Evolutionary conservation across 306 rosid species (phyloP).

Genomic region (Lathyrus sativus): DNA sequence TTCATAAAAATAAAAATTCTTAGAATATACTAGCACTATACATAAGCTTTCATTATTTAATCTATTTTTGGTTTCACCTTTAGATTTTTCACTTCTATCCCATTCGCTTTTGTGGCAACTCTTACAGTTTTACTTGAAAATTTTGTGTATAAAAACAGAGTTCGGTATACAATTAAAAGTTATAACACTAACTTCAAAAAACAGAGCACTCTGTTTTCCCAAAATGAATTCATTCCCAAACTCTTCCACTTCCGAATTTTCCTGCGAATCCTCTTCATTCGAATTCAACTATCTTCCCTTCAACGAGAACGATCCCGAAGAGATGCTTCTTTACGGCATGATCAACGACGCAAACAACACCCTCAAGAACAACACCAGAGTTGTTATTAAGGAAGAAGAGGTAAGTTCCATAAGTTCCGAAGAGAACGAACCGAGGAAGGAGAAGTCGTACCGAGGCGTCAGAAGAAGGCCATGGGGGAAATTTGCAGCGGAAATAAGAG

Average conservation of each 20-base stretch:
- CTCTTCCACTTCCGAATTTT: conserved; percentile 14
- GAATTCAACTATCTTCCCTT: conserved; percentile 67
- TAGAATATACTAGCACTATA: neutral
- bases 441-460: conserved; percentile 74
- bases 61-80: neutral
- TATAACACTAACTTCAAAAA: conserved; percentile 3
- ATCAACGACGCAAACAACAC: conserved; percentile 52
- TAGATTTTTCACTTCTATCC: neutral
- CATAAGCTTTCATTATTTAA: neutral
- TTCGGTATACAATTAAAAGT: neutral
- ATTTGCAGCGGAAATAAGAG: conserved; percentile 93
- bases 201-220: conserved; percentile 40
- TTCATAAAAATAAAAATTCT: too few species aligned
- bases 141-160: conserved; percentile 24
- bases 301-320: conserved; percentile 85
- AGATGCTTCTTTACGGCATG: conserved; percentile 82
- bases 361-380: conserved; percentile 9
- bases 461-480: conserved; percentile 94
- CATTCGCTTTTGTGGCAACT: conserved; percentile 33
- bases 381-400: conserved; percentile 59
- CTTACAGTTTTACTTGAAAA: conserved; percentile 27
- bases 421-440: conserved; percentile 48
- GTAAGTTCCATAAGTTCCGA: conserved; percentile 51
- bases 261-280: conserved; percentile 42
- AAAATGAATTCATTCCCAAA: conserved; percentile 44